phyloP scores from a whole-genome alignment of 306 rosid species.

The Casuarina glauca region DNA sequence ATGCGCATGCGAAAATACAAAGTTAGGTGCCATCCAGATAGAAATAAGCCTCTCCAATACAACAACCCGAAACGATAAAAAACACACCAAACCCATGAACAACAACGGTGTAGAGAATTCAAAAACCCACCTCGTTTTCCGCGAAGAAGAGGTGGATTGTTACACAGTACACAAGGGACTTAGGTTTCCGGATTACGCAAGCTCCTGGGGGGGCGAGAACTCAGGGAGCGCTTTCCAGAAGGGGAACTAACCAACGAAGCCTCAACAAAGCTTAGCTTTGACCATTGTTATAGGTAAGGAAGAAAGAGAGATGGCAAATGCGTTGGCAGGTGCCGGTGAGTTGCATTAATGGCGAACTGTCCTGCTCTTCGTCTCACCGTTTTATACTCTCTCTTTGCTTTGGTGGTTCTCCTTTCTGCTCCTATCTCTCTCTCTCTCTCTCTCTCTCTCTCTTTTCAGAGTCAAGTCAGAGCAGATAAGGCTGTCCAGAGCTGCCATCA shows the following conservation, averaged over 20 bases:
- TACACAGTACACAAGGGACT: slow-evolving; percentile 1
- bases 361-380: slow-evolving; percentile 25
- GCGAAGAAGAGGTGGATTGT: not conserved
- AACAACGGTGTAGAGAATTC: not conserved
- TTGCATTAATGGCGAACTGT: slow-evolving; percentile 37
- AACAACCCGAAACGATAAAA: not conserved
- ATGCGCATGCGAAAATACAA: slow-evolving; percentile 13
- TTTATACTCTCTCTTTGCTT: not conserved
- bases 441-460: not conserved
- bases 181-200: slow-evolving; percentile 13
- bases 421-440: slow-evolving; percentile 7
- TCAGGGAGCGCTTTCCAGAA: slow-evolving; percentile 21
- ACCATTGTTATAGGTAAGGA: not conserved
- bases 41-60: slow-evolving; percentile 2
- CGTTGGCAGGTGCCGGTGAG: slow-evolving; percentile 27
- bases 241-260: slow-evolving; percentile 28
- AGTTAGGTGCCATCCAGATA: slow-evolving; percentile 11
- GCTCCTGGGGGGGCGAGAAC: slow-evolving; percentile 16
- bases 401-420: no score
- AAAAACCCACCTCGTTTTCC: slow-evolving; percentile 20
- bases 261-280: slow-evolving; percentile 19
- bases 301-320: slow-evolving; percentile 13
- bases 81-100: slow-evolving; percentile 7
- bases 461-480: slow-evolving; percentile 23
- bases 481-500: not conserved